Percentiles rank a stretch among this genome's conserved stretches.
These are phyloP conservation scores for Psilocybe sp. DNA, from an alignment of 768 basidiomycete species.

Conservation along the genomic window DNA sequence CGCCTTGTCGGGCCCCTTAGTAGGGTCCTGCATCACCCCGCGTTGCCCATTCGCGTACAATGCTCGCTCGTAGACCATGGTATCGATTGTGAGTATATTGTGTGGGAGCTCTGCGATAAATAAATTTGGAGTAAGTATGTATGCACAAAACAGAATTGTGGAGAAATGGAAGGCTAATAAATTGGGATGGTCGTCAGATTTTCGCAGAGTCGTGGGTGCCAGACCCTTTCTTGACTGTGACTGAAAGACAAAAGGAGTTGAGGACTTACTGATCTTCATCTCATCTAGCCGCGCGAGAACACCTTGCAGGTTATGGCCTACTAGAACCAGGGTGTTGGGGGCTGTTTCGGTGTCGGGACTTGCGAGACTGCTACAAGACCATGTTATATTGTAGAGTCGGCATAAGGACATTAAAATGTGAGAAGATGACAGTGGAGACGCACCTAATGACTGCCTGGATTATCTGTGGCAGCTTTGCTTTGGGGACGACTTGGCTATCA, in stretches of 20 bases:
- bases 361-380: conserved; percentile 55
- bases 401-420: neutral
- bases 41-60: conserved; percentile 59
- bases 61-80: conserved; percentile 57
- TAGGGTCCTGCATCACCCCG: conserved; percentile 59
- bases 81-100: conserved; percentile 70
- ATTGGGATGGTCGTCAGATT: too few relatives aligned
- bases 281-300: conserved; percentile 67
- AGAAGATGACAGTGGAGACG: conserved; percentile 7
- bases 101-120: conserved; percentile 58
- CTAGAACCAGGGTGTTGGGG: conserved; percentile 68
- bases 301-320: conserved; percentile 56
- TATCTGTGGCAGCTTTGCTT: conserved; percentile 65
- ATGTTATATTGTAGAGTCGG: conserved; percentile 8
- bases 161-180: too few relatives aligned
- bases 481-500: conserved; percentile 68
- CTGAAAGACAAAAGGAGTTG: conserved; percentile 6
- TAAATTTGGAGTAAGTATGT: neutral
- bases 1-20: conserved; percentile 38
- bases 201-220: neutral
- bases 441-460: conserved; percentile 75
- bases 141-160: neutral
- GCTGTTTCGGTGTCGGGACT: conserved; percentile 76
- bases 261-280: conserved; percentile 71
- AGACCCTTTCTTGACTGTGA: neutral